Percentiles rank a stretch among this genome's conserved stretches.
These are phyloP conservation scores for Kondoa subrosea DNA, from an alignment of 768 basidiomycete species.

Conservation along the genomic window DNA sequence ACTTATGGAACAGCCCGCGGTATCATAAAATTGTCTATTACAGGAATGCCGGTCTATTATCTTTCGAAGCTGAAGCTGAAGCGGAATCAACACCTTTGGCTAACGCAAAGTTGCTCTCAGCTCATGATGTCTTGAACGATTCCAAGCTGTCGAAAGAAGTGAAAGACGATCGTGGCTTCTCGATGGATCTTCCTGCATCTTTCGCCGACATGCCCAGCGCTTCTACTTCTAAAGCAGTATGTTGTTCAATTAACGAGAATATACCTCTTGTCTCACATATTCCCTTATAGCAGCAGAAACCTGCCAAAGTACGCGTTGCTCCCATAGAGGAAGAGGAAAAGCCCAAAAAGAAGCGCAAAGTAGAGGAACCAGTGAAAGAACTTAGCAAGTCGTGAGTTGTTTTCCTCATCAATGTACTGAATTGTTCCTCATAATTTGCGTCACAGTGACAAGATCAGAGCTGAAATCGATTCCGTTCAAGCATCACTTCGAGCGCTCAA, in stretches of 20 bases:
- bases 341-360: not conserved
- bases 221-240: conserved; percentile 9
- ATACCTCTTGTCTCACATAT: too few relatives aligned
- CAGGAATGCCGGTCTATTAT: conserved; percentile 62
- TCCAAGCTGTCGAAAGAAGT: conserved; percentile 19
- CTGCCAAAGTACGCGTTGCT: not conserved
- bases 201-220: conserved; percentile 5
- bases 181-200: conserved; percentile 16
- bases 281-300: too few relatives aligned
- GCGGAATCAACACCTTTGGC: conserved; percentile 28
- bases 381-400: conserved; percentile 6
- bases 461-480: conserved; percentile 26
- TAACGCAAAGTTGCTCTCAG: conserved; percentile 23
- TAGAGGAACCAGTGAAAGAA: not conserved
- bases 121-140: conserved; percentile 25
- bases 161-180: conserved; percentile 24
- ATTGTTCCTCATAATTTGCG: not conserved
- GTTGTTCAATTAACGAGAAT: too few relatives aligned
- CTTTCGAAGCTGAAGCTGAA: conserved; percentile 59
- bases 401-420: conserved; percentile 9
- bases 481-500: not conserved
- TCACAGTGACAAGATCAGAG: conserved; percentile 7
- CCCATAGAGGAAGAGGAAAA: not conserved
- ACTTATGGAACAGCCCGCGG: too few relatives aligned
- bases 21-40: too few relatives aligned